Conservation (phyloP, 148 eudicot species). For the Rhododendron williamsianum region DNA sequence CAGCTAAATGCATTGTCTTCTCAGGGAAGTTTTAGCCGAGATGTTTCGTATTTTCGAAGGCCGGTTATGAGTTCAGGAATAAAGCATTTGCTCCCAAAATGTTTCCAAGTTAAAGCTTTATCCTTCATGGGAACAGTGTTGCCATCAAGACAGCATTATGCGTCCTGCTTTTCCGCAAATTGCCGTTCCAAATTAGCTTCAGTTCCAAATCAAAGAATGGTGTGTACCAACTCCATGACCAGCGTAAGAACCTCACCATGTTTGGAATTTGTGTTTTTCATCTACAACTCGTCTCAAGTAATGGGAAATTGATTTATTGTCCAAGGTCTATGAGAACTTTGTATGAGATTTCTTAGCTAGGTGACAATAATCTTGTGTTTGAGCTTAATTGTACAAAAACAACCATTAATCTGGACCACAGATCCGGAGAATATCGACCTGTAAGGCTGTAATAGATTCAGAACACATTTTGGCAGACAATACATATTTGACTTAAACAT, state of each 20-base stretch:
- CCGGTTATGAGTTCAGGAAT: constrained; percentile 1
- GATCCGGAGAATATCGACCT: background rate
- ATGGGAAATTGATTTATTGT: background rate
- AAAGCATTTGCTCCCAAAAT: constrained; percentile 8
- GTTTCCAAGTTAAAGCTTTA: background rate
- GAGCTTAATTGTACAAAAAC: background rate
- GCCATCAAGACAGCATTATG: constrained; percentile 14
- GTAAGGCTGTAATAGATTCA: background rate
- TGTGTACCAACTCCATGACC: constrained; percentile 21
- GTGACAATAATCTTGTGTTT: background rate
- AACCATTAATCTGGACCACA: background rate
- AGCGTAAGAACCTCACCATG: constrained; percentile 13
- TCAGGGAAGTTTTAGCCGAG: constrained; percentile 9
- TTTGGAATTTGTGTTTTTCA: background rate
- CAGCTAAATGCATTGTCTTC: background rate
- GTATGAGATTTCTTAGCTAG: background rate
- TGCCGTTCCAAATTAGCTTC: constrained; percentile 16
- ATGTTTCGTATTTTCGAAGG: constrained; percentile 13
- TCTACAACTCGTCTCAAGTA: background rate
- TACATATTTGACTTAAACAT: background rate
- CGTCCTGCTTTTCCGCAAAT: background rate
- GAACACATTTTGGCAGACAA: background rate
- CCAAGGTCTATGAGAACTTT: background rate
- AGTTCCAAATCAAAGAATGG: constrained; percentile 15
- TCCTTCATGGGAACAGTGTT: background rate